These are phyloP conservation scores for Termitomyces sp. DNA, from an alignment of 768 basidiomycete genomes.

Conservation along the genomic window DNA sequence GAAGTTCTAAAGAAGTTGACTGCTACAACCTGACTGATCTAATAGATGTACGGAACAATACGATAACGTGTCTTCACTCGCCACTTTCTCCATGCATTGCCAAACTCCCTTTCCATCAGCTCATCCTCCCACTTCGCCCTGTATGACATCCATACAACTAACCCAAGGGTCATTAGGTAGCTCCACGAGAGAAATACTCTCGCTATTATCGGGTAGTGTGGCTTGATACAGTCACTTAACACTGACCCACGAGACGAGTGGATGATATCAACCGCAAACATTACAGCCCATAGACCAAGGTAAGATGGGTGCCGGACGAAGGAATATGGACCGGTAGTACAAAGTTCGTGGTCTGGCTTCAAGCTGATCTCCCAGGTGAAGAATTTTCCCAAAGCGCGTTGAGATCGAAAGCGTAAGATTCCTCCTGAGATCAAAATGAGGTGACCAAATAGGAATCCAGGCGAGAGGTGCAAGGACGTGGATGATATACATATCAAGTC, in stretches of 20 bases:
- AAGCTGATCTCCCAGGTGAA: slow-evolving; percentile 11
- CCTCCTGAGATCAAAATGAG: not conserved
- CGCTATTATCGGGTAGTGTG: not conserved
- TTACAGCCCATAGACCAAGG: slow-evolving; percentile 3
- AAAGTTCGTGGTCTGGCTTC: slow-evolving; percentile 4
- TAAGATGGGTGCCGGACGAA: slow-evolving; percentile 7
- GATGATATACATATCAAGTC: no score
- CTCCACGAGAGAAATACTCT: not conserved
- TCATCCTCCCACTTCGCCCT: slow-evolving; percentile 7
- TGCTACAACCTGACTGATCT: no score
- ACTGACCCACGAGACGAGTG: not conserved
- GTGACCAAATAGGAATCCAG: not conserved
- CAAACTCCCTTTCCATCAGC: slow-evolving; percentile 8
- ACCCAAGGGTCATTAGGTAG: not conserved
- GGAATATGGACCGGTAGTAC: slow-evolving; percentile 5
- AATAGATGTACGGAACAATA: slow-evolving; percentile 3
- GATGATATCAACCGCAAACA: not conserved
- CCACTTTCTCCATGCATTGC: not conserved
- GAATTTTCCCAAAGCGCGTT: slow-evolving; percentile 5
- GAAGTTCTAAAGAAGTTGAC: no score
- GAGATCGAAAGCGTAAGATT: not conserved
- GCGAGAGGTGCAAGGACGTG: not conserved
- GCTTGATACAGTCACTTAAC: not conserved
- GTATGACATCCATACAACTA: slow-evolving; percentile 6
- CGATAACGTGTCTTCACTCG: slow-evolving; percentile 6